phyloP scores from a whole-genome alignment of 2,329 filamentous ascomycete genomes.

The Aspergillus pseudotamarii region DNA sequence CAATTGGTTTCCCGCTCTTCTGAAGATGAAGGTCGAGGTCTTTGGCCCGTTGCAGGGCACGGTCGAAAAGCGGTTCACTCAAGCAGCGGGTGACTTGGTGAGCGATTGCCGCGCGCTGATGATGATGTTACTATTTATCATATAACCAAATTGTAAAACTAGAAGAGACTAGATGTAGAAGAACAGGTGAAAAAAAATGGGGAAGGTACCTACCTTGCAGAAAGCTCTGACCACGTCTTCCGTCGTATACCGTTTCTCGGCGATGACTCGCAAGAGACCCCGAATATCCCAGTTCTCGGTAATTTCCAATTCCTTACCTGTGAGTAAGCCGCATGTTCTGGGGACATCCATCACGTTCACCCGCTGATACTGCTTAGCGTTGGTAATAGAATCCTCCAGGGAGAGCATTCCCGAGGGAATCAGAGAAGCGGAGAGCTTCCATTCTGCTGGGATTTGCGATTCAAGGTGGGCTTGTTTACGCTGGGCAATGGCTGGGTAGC shows the following conservation, averaged over 20 bases:
- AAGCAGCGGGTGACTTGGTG: slow-evolving; percentile 51
- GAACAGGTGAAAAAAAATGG: not conserved
- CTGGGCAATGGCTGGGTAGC: slow-evolving; percentile 38
- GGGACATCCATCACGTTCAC: slow-evolving; percentile 53
- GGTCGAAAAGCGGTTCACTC: slow-evolving; percentile 55
- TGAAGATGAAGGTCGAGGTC: slow-evolving; percentile 50
- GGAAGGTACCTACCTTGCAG: slow-evolving; percentile 51
- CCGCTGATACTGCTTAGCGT: slow-evolving; percentile 33
- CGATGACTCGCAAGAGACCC: slow-evolving; percentile 40
- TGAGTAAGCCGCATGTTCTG: slow-evolving; percentile 56
- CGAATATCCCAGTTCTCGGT: slow-evolving; percentile 57
- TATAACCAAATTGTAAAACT: not conserved
- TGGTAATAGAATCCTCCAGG: slow-evolving; percentile 37
- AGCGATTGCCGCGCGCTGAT: slow-evolving; percentile 41
- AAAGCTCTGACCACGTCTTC: slow-evolving; percentile 57
- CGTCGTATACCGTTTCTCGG: slow-evolving; percentile 37
- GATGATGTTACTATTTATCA: not conserved
- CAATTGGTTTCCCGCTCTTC: slow-evolving; percentile 48
- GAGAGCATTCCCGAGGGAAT: slow-evolving; percentile 41
- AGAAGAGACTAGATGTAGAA: not conserved
- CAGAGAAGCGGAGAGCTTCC: slow-evolving; percentile 36
- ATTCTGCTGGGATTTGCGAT: slow-evolving; percentile 43
- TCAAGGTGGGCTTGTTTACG: slow-evolving; percentile 43
- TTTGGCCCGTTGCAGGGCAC: slow-evolving; percentile 53
- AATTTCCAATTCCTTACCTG: slow-evolving; percentile 54